A percentile compares a stretch with the other conserved stretches of the same genome.
phyloP scores from a whole-genome alignment of 2,329 filamentous ascomycete species.

The Phymatotrichopsis omnivora region DNA sequence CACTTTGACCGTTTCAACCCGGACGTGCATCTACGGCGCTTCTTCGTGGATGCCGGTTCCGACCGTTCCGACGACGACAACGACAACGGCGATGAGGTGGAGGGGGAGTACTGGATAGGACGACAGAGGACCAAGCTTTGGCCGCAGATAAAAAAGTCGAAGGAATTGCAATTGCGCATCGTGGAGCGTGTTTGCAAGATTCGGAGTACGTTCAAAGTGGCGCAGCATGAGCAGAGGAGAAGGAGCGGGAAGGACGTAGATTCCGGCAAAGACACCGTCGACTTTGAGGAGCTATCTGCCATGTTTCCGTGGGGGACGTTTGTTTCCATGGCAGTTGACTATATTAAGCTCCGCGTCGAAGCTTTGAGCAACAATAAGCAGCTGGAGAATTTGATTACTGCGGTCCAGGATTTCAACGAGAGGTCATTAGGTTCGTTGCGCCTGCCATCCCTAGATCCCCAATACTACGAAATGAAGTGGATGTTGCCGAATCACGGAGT shows the following conservation, averaged over 20 bases:
- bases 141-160: constrained; percentile 5
- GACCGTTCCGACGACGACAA: no score
- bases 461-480: no score
- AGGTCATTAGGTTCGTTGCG: no score
- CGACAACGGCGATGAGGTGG: no score
- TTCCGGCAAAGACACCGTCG: no score
- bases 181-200: constrained; percentile 9
- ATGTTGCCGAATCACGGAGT: no score
- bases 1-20: constrained; percentile 23
- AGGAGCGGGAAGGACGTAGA: neutral
- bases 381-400: no score
- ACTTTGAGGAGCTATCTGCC: constrained; percentile 13
- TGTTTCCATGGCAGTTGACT: constrained; percentile 11
- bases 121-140: constrained; percentile 12
- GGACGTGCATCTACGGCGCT: constrained; percentile 30
- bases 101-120: constrained; percentile 19
- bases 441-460: no score
- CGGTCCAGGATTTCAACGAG: no score
- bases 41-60: constrained; percentile 26
- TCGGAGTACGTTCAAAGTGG: constrained; percentile 6
- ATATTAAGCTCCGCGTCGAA: constrained; percentile 7
- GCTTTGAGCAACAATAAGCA: no score
- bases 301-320: constrained; percentile 21
- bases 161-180: constrained; percentile 4
- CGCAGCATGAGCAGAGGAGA: neutral